These are phyloP conservation scores for Penicillium paradoxum DNA, from an alignment of 495 filamentous ascomycete genomes.

Conservation along the genomic window DNA sequence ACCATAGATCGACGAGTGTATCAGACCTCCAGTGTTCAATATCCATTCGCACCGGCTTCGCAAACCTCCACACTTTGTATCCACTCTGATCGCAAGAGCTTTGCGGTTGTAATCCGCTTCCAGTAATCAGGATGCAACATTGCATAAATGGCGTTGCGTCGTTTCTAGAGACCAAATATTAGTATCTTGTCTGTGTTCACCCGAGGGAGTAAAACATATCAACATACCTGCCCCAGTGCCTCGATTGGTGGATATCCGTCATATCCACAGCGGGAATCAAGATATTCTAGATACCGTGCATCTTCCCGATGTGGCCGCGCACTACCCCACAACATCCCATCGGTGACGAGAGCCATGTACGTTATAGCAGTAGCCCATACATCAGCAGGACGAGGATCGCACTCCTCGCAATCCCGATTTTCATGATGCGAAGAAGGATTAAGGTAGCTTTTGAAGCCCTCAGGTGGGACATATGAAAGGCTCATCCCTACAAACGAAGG, in stretches of 20 bases:
- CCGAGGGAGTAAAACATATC: neutral
- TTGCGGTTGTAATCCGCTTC: conserved; percentile 14
- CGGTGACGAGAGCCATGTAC: conserved; percentile 94
- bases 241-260: conserved; percentile 91
- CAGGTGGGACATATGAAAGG: conserved; percentile 18
- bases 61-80: conserved; percentile 19
- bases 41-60: conserved; percentile 18
- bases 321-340: conserved; percentile 80
- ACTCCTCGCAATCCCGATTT: conserved; percentile 61
- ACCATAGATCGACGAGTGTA: neutral
- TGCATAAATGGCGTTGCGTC: conserved; percentile 24
- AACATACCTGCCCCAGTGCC: conserved; percentile 74
- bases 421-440: conserved; percentile 21
- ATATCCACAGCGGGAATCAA: conserved; percentile 72
- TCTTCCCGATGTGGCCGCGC: conserved; percentile 78
- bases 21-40: neutral
- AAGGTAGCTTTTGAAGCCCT: conserved; percentile 7
- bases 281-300: conserved; percentile 81
- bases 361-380: conserved; percentile 94
- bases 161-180: conserved; percentile 14
- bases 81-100: conserved; percentile 22
- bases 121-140: conserved; percentile 21
- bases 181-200: neutral
- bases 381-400: conserved; percentile 86
- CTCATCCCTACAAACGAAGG: conserved; percentile 17